A percentile compares a stretch with the other conserved stretches of the same genome.
phyloP scores from a whole-genome alignment of 1,139 yeast species.

The Yamadazyma oceani region DNA sequence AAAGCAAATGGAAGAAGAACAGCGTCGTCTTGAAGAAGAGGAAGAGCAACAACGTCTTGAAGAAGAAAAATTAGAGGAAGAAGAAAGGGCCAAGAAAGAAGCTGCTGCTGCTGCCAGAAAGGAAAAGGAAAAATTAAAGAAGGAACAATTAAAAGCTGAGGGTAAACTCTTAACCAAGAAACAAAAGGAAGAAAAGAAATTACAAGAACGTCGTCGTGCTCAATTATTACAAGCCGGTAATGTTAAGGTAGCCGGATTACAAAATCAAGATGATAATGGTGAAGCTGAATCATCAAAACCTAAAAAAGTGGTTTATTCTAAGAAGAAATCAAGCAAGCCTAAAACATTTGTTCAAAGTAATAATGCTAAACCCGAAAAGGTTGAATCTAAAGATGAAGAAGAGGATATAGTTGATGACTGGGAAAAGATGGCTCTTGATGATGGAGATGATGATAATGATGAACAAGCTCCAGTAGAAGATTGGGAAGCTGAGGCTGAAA shows the following conservation, averaged over 20 bases:
- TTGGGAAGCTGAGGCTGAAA: conserved; percentile 46
- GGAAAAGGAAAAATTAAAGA: conserved; percentile 80
- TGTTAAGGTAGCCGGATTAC: conserved; percentile 74
- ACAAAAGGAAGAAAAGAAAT: conserved; percentile 89
- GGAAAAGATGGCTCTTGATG: conserved; percentile 58
- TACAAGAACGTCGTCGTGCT: conserved; percentile 86
- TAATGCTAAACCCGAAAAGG: conserved; percentile 17
- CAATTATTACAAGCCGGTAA: conserved; percentile 71
- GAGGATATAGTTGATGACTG: conserved; percentile 62
- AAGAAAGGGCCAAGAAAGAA: conserved; percentile 67
- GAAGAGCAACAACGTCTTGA: conserved; percentile 65
- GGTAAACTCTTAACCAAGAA: conserved; percentile 89
- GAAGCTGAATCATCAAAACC: conserved; percentile 57
- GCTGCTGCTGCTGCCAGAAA: conserved; percentile 73
- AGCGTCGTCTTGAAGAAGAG: conserved; percentile 61
- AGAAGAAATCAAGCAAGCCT: conserved; percentile 60
- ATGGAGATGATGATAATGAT: conserved; percentile 55
- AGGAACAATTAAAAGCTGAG: conserved; percentile 83
- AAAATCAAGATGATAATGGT: conserved; percentile 26
- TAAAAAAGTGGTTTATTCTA: conserved; percentile 73
- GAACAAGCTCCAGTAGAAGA: conserved; percentile 30
- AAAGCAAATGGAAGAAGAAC: conserved; percentile 79
- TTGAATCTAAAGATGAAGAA: conserved; percentile 27
- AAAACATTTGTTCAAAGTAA: conserved; percentile 31
- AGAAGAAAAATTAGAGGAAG: conserved; percentile 58